Percentiles rank a stretch among this genome's conserved stretches.
Conservation (phyloP, 1,139 yeast genomes). For the Taiozyma sp. region DNA sequence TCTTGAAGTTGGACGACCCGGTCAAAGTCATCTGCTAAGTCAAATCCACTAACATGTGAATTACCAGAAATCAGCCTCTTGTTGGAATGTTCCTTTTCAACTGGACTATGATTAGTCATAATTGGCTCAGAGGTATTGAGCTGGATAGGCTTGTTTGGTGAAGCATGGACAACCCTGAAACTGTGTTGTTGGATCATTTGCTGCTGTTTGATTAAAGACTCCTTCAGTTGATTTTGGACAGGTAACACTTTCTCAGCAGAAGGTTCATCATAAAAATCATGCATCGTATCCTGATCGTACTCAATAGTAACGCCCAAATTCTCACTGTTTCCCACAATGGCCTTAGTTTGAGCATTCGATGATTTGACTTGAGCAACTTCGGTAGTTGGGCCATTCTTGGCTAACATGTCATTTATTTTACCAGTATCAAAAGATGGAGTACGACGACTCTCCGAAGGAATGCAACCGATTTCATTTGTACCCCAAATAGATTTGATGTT, state of each 20-base stretch:
- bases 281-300: constrained; percentile 15
- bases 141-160: constrained; percentile 10
- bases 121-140: constrained; percentile 27
- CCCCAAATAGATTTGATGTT: constrained; percentile 21
- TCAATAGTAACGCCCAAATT: constrained; percentile 21
- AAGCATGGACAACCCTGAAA: constrained; percentile 1
- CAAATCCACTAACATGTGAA: constrained; percentile 33
- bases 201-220: background rate
- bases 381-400: constrained; percentile 6
- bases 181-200: background rate
- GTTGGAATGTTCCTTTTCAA: constrained; percentile 28
- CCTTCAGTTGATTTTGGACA: background rate
- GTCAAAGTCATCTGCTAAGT: constrained; percentile 33
- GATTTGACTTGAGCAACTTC: constrained; percentile 14
- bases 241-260: background rate
- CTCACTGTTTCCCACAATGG: constrained; percentile 14
- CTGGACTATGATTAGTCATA: constrained; percentile 27
- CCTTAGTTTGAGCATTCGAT: constrained; percentile 14
- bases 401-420: constrained; percentile 14
- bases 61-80: constrained; percentile 34
- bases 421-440: constrained; percentile 14
- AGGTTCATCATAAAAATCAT: constrained; percentile 1
- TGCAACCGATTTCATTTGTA: constrained; percentile 4
- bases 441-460: constrained; percentile 5
- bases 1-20: constrained; percentile 28